Evolutionary conservation across 495 filamentous ascomycete species (phyloP), one percentile per base, ranked within the genome.

Genomic region (Penicillium longicatenatum): DNA sequence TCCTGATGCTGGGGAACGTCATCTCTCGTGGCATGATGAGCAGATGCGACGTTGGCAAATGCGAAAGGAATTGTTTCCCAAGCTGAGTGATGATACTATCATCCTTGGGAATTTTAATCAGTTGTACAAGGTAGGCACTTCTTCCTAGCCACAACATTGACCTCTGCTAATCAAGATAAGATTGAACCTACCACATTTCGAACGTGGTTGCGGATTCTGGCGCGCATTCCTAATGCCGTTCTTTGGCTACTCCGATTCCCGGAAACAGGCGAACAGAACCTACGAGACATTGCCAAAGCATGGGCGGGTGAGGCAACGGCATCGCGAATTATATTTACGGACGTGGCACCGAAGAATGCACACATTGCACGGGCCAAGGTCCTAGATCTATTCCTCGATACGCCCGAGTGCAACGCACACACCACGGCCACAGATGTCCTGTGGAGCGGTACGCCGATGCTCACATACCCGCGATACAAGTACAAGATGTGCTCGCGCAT

Each of bases 401-500:
- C 94, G 0, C 92, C 94, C 4, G 94, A 99, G 75, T 99, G 94
- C 76, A 98, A 98, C 69, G 94, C 92, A 6, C 94, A 99, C 74
- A 99, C 95, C 19, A 99, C 94, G 1, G 93, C 94, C 8, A 96
- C 94, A 6, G 94, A 99, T 66, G 88, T 98, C 9, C 79, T 98
- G 20, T 99, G 94, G 94, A 93, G 89, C 45, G 92, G 91, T 51
- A 99, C 95, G 6, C 94, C 94, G 33, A 79, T 99, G 50, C 77
- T 98, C 52, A 99, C 94, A 0, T 80, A 93, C n/a, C 92, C 93
- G n/a, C 84, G 93, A 30, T 94, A 97, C 72, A 82, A 86, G 52
- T 96, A 97, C 71, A 99, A 99, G 77, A 99, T 99, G 94, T 98
- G 95, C 73, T 95, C 91, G 42, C 86, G 95, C 50, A 98, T 98